A percentile compares a stretch with the other conserved stretches of the same genome.
phyloP scores from a whole-genome alignment of 768 basidiomycete species.

The Naganishia randhawae region DNA sequence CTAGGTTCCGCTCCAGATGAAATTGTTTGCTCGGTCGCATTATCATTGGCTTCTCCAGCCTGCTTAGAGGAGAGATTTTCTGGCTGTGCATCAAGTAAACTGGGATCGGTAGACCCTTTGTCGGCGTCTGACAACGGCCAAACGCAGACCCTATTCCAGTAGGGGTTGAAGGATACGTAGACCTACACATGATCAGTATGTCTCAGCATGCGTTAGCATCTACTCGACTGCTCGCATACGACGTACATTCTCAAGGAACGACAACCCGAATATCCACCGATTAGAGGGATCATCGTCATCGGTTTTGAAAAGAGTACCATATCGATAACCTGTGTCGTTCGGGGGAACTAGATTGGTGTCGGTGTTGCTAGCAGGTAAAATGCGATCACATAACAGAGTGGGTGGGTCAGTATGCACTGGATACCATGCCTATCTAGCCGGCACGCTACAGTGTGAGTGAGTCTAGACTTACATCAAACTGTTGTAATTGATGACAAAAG shows the following conservation, averaged over 20 bases:
- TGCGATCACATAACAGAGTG: too few relatives aligned
- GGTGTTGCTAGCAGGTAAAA: background rate
- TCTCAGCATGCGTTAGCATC: background rate
- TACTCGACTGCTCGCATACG: background rate
- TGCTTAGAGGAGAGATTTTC: too few relatives aligned
- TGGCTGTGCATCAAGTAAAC: too few relatives aligned
- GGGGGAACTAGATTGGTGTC: background rate
- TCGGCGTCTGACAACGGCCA: slow-evolving; percentile 4
- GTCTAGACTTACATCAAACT: background rate
- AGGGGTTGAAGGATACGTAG: slow-evolving; percentile 1
- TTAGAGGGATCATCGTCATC: background rate
- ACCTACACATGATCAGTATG: background rate
- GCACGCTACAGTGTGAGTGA: too few relatives aligned
- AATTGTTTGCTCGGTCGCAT: background rate
- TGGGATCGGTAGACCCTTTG: too few relatives aligned
- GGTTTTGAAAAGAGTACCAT: background rate
- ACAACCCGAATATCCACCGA: background rate
- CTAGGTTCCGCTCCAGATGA: background rate
- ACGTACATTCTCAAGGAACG: slow-evolving; percentile 11
- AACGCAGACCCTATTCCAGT: background rate
- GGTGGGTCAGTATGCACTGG: background rate
- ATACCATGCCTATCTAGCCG: background rate
- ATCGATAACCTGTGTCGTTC: background rate
- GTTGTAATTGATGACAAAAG: background rate
- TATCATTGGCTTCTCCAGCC: too few relatives aligned